A percentile compares a stretch with the other conserved stretches of the same genome.
Conservation (phyloP, 164 flowering plant genomes). For the Houttuynia cordata region DNA sequence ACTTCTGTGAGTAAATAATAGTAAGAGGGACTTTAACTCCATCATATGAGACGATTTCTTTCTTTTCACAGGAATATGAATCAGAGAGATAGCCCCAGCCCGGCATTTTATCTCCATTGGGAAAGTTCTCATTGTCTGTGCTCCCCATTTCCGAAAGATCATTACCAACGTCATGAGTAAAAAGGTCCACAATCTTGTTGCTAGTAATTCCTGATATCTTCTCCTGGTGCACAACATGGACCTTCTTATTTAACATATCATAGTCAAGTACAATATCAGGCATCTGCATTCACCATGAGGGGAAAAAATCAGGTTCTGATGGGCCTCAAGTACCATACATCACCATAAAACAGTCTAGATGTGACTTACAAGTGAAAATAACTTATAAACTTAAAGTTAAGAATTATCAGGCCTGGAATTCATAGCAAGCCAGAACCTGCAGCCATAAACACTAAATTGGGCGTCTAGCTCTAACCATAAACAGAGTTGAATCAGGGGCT, state of each 20-base stretch:
- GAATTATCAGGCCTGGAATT: not conserved
- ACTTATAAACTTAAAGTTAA: not conserved
- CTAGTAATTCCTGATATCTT: conserved; percentile 30
- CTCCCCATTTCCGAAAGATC: conserved; percentile 9
- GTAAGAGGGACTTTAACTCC: conserved; percentile 68
- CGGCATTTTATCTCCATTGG: conserved; percentile 11
- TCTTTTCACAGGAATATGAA: conserved; percentile 48
- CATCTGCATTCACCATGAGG: conserved; percentile 41
- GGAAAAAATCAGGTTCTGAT: conserved; percentile 2
- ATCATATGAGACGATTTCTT: conserved; percentile 70
- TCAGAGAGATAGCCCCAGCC: conserved; percentile 44
- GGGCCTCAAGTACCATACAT: not conserved
- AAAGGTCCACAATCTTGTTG: not conserved
- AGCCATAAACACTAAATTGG: not conserved
- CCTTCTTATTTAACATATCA: conserved; percentile 46
- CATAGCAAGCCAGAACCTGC: not conserved
- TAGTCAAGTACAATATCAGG: conserved; percentile 84
- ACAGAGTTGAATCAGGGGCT: not conserved
- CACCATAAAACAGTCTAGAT: not conserved
- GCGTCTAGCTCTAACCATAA: not conserved
- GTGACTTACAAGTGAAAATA: not conserved
- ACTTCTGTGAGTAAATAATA: conserved; percentile 47
- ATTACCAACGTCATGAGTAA: conserved; percentile 2
- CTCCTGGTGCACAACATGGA: conserved; percentile 66
- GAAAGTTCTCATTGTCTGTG: conserved; percentile 10